A percentile compares a stretch with the other conserved stretches of the same genome.
phyloP scores from a whole-genome alignment of 768 basidiomycete genomes.

The Daedaleopsis nitida region DNA sequence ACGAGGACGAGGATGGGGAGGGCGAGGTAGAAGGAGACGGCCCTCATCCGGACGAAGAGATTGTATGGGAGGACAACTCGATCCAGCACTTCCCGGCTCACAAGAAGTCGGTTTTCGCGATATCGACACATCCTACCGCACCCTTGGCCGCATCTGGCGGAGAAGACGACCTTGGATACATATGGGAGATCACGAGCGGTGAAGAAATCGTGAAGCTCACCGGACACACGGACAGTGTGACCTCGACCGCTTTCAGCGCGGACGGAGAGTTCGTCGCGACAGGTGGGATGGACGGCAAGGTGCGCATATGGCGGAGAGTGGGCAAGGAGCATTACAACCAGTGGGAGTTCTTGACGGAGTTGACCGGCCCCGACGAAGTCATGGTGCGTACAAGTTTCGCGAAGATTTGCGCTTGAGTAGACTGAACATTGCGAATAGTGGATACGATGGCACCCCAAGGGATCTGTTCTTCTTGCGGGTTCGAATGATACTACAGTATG shows the following conservation, averaged over 20 bases:
- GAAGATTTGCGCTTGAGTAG: not conserved
- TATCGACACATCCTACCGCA: conserved; percentile 81
- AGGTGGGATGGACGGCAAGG: conserved; percentile 97
- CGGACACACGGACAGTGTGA: conserved; percentile 93
- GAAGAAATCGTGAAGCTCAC: conserved; percentile 81
- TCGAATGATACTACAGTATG: conserved; percentile 93
- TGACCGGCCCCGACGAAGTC: conserved; percentile 95
- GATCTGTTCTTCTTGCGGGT: conserved; percentile 83
- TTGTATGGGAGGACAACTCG: conserved; percentile 57
- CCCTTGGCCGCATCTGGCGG: conserved; percentile 90
- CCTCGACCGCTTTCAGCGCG: conserved; percentile 71
- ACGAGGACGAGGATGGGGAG: conserved; percentile 55
- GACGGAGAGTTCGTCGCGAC: conserved; percentile 95
- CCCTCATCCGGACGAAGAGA: conserved; percentile 29
- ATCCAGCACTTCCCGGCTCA: conserved; percentile 73
- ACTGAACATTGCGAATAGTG: conserved; percentile 53
- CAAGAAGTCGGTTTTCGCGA: conserved; percentile 76
- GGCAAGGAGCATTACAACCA: conserved; percentile 69
- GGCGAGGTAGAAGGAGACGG: conserved; percentile 34
- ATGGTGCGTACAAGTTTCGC: conserved; percentile 58
- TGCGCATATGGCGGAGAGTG: conserved; percentile 89
- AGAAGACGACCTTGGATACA: conserved; percentile 92
- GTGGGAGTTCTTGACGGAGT: conserved; percentile 94
- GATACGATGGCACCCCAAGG: conserved; percentile 96
- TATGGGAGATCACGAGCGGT: conserved; percentile 87